Evolutionary conservation across 2,329 filamentous ascomycete genomes (phyloP).

Genomic region (Epichloe sibirici): DNA sequence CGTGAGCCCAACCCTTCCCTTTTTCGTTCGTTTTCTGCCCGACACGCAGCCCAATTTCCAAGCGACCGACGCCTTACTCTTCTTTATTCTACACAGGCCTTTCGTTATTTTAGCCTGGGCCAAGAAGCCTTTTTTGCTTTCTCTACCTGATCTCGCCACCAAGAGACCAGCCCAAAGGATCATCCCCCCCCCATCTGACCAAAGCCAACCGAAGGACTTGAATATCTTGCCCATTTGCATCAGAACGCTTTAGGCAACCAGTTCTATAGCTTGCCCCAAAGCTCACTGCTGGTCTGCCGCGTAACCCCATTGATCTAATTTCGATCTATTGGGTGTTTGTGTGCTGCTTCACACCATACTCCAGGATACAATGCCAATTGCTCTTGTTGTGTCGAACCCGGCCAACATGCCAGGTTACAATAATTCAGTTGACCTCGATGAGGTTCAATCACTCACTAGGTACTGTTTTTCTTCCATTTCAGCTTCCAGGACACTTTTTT

Average conservation of each 20-base stretch:
- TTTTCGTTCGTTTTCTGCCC: constrained; percentile 23
- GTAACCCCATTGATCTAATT: constrained; percentile 3
- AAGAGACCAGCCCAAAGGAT: constrained; percentile 9
- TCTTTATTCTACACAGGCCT: constrained; percentile 9
- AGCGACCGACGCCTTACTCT: constrained; percentile 10
- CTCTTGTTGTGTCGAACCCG: constrained; percentile 34
- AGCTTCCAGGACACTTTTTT: constrained; percentile 28
- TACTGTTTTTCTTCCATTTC: constrained; percentile 41
- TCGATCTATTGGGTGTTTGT: constrained; percentile 3
- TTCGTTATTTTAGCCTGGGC: constrained; percentile 10
- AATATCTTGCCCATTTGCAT: constrained; percentile 17
- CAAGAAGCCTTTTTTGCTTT: constrained; percentile 6
- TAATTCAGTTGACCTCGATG: constrained; percentile 40
- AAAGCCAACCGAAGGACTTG: constrained; percentile 13
- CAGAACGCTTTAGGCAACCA: constrained; percentile 7
- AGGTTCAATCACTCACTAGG: constrained; percentile 49
- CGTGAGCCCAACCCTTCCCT: constrained; percentile 26
- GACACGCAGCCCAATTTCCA: constrained; percentile 14
- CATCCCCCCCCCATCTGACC: not conserved
- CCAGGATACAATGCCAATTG: constrained; percentile 30
- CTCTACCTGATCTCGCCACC: constrained; percentile 11
- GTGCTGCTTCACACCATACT: constrained; percentile 2
- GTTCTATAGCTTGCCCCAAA: constrained; percentile 10
- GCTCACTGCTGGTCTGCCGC: constrained; percentile 1
- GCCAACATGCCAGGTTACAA: constrained; percentile 42